Conservation (phyloP, 495 filamentous ascomycete species). For the Aspergillus sclerotioniger region DNA sequence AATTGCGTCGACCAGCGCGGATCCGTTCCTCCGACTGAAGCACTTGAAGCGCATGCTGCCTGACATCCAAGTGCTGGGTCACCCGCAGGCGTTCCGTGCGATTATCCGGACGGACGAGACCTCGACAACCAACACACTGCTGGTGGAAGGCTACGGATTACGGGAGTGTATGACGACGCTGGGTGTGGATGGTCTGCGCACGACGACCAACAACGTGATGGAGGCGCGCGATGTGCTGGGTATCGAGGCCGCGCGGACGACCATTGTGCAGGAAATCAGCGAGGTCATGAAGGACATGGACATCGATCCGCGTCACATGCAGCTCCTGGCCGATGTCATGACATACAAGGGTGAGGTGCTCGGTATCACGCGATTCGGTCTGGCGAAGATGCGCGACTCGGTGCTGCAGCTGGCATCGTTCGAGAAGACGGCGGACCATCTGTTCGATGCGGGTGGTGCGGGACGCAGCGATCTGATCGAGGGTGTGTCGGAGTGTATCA, state of each 20-base stretch:
- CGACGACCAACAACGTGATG: slow-evolving; percentile 82
- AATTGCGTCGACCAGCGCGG: slow-evolving; percentile 53
- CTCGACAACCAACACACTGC: slow-evolving; percentile 59
- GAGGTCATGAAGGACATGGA: slow-evolving; percentile 87
- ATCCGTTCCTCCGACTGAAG: slow-evolving; percentile 78
- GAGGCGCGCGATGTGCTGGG: slow-evolving; percentile 90
- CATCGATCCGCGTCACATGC: slow-evolving; percentile 98
- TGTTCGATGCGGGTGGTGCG: slow-evolving; percentile 89
- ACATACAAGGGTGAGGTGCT: slow-evolving; percentile 97
- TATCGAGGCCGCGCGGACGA: slow-evolving; percentile 88
- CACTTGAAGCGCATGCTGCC: slow-evolving; percentile 80
- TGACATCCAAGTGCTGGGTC: slow-evolving; percentile 76
- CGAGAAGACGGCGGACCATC: slow-evolving; percentile 96
- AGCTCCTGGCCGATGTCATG: slow-evolving; percentile 98
- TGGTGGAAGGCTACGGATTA: slow-evolving; percentile 94
- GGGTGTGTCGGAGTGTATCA: slow-evolving; percentile 95
- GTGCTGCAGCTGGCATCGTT: slow-evolving; percentile 95
- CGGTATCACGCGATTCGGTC: slow-evolving; percentile 95
- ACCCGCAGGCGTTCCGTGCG: slow-evolving; percentile 79
- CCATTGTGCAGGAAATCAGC: slow-evolving; percentile 77
- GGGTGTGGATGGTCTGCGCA: slow-evolving; percentile 73
- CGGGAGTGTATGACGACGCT: slow-evolving; percentile 86
- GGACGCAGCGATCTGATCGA: slow-evolving; percentile 88
- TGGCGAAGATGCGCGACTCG: slow-evolving; percentile 94
- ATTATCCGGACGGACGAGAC: slow-evolving; percentile 79